Base-by-base conservation (phyloP, 2,329 filamentous ascomycete genomes). In the Teratosphaeria viscida region DNA sequence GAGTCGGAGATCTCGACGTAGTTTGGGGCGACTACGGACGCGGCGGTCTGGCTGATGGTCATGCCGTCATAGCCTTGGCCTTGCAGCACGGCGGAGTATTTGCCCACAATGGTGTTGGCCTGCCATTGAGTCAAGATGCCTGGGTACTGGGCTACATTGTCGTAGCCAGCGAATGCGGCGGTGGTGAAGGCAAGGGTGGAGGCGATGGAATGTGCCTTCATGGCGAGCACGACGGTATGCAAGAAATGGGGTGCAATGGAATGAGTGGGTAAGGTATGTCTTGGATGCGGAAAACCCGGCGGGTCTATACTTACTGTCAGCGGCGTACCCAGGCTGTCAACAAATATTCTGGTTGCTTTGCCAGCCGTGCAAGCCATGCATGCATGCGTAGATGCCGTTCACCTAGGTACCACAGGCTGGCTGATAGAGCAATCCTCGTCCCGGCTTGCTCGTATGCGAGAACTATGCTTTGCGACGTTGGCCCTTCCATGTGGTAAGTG, bases 1-100 rank as follows among this genome's bases (percentile, higher is more conserved):
- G 56, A 59, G 59, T 61, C 61, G 5, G 59, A 61, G 52, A 29
- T 23, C 52, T 61, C 61, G 2, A 27, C 23, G 47, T 59, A 62
- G 57, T 61, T 47, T 2, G 56, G 52, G 2, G 61, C 56, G 8
- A 62, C 52, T 5, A 59, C 35, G 12, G 54, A 37, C 10, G 59
- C 26, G 43, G 56, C 56, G n/a, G 57, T 61, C 12, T n/a, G 27
- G 52, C 57, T 59, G 35, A 59, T 54, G 34, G 29, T 53, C 16
- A 56, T 14, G 27, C 23, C 39, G 37, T 54, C 47, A 37, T 52
- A 60, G 37, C 27, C 52, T 29, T 55, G 43, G 35, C 55, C 54
- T 29, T 59, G 27, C 32, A 61, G 52, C 29, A 62, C 58, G 56
- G 16, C 19, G 59, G 58, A 54, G 59, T 53, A 56, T 32, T 61